Evolutionary conservation across 441 rosid genomes (phyloP).

Genomic region (Raphanus hybrid): DNA sequence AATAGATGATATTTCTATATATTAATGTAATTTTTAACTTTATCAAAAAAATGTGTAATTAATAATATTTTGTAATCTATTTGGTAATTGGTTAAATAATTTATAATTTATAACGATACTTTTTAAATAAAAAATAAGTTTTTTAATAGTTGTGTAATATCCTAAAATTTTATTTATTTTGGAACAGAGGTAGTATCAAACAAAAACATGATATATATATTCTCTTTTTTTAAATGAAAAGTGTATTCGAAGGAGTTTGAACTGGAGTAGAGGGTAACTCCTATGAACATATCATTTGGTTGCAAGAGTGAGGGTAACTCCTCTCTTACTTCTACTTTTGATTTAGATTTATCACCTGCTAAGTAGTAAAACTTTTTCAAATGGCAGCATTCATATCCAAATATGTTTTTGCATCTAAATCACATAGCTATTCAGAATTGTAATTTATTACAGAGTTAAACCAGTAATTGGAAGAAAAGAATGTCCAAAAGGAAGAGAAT

Average conservation of each 20-base stretch:
- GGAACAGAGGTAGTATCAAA: background rate
- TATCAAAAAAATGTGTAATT: no score
- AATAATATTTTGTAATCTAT: no score
- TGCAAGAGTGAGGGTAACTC: background rate
- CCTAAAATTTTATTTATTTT: no score
- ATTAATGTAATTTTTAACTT: no score
- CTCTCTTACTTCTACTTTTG: background rate
- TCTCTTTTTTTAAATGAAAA: background rate
- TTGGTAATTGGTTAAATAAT: no score
- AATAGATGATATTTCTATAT: no score
- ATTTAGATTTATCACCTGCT: background rate
- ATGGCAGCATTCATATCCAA: background rate
- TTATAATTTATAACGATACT: no score
- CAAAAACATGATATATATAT: background rate
- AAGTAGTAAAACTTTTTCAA: background rate
- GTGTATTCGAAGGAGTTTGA: no score
- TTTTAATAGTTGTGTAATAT: no score
- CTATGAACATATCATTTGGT: no score
- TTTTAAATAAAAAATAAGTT: no score
- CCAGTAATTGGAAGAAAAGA: background rate
- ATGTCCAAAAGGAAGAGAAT: slow-evolving; percentile 17
- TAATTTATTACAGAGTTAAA: background rate
- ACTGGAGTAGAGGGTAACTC: no score
- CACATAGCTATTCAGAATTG: background rate
- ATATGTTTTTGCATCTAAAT: background rate